Evolutionary conservation across 2,329 filamentous ascomycete genomes (phyloP).

Genomic region (Aschersonia sp.): DNA sequence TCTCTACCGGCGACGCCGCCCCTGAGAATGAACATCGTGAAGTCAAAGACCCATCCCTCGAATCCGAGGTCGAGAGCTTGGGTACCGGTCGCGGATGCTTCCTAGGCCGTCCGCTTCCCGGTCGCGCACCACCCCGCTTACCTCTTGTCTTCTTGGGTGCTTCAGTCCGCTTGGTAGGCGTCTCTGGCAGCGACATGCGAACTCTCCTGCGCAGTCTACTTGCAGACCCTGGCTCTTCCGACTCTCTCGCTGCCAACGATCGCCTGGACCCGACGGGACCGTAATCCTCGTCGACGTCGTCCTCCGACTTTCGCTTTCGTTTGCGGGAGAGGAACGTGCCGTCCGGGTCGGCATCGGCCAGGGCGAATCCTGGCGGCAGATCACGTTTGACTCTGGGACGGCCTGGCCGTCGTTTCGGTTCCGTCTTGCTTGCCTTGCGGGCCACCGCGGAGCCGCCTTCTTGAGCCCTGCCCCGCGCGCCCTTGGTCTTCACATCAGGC

Average conservation of each 20-base stretch:
- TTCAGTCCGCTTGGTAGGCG: conserved; percentile 7
- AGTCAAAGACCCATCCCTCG: not conserved
- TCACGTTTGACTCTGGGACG: conserved; percentile 5
- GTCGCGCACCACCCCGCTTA: conserved; percentile 22
- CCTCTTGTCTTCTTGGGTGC: conserved; percentile 19
- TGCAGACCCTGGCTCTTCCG: conserved; percentile 10
- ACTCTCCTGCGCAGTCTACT: conserved; percentile 13
- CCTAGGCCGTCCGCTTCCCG: conserved; percentile 23
- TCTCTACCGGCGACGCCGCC: not conserved
- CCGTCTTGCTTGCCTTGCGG: conserved; percentile 9
- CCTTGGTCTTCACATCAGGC: conserved; percentile 11
- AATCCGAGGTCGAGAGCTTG: conserved; percentile 2
- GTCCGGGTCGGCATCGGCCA: conserved; percentile 6
- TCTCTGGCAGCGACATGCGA: conserved; percentile 1
- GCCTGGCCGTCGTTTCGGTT: conserved; percentile 11
- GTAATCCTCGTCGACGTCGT: conserved; percentile 16
- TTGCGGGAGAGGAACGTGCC: conserved; percentile 9
- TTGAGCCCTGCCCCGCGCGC: conserved; percentile 7
- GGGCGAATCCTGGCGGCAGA: conserved; percentile 7
- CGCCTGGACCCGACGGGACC: conserved; percentile 14
- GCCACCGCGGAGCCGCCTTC: conserved; percentile 7
- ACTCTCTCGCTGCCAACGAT: conserved; percentile 8
- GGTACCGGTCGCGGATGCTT: conserved; percentile 17
- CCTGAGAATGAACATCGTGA: not conserved
- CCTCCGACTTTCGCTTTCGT: conserved; percentile 12